Evolutionary conservation across 2,329 filamentous ascomycete genomes (phyloP), one percentile per base, ranked within the genome.

Genomic region (Paecilomyces niveus): DNA sequence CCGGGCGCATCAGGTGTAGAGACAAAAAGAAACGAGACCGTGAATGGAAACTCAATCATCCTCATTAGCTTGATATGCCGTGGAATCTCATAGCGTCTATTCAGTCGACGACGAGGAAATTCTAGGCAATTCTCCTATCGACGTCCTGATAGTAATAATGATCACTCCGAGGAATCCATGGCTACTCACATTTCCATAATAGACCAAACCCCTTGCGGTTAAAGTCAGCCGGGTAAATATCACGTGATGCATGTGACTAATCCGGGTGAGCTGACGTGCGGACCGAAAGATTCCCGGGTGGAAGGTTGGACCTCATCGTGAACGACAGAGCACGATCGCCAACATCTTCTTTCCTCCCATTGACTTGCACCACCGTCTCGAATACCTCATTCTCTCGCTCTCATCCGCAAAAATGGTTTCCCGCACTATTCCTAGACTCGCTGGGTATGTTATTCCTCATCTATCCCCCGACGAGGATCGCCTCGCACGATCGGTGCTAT

Each of bases 361-460:
- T 65, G 63, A 64, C 63, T 61, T 62, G 59, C 62, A 54, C 60
- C 62, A 62, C 66, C 62, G 63, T 63, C 63, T 62, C 54, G 49
- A 61, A 56, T 61, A 62, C 61, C 63, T 29, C 59, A 56, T 63
- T 29, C 64, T 59, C 61, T 65, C 62, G 62, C 62, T 59, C 61
- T 63, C 65, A 58, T 67, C 68, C 68, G 67, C 64, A 68, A 74
- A 70, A 64, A 77, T 77, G 67, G 64, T 70, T 68, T 73, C 74
- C 66, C 73, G 73, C 68, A 76, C 75, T 62, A 65, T 68, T 62
- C 74, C 75, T 67, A 72, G 75, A 62, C 65, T 75, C 65, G 74
- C 74, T 63, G 74, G 74, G 75, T 77, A 76, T 56, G 75, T 73
- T n/a, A 53, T 15, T 35, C 53, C 57, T 49, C 33, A 54, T 33